phyloP scores from a whole-genome alignment of 441 rosid species.

The Corymbia citriodora region DNA sequence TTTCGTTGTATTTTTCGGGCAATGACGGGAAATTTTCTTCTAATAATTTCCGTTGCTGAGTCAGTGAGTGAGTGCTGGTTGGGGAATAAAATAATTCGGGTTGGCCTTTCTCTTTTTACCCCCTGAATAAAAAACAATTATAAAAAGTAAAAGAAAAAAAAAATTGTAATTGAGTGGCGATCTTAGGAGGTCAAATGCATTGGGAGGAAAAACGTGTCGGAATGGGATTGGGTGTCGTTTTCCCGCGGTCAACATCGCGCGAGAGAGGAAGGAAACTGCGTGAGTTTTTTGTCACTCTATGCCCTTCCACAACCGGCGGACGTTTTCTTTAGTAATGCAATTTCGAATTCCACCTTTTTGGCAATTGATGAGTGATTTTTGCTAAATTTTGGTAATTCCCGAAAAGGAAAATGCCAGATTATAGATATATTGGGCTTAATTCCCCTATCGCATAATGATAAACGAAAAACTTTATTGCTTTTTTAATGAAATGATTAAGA shows the following conservation, averaged over 20 bases:
- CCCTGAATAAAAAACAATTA: not conserved
- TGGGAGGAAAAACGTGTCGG: not conserved
- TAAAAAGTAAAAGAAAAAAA: too few species aligned
- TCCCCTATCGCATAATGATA: not conserved
- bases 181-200: not conserved
- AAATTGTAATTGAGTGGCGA: not conserved
- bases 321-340: not conserved
- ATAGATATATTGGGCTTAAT: not conserved
- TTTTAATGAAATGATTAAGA: not conserved
- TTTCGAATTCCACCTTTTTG: not conserved
- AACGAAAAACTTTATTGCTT: not conserved
- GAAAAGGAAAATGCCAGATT: accelerated
- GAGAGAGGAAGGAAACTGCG: not conserved
- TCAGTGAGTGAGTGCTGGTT: not conserved
- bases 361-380: not conserved
- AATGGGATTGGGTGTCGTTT: not conserved
- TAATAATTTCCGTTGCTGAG: not conserved
- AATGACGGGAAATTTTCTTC: not conserved
- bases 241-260: not conserved
- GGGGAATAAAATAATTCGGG: not conserved
- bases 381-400: not conserved
- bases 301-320: not conserved
- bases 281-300: not conserved
- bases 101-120: not conserved
- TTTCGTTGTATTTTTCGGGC: not conserved